Conservation (phyloP, 257 asterid species). For the Solanum etuberosum region DNA sequence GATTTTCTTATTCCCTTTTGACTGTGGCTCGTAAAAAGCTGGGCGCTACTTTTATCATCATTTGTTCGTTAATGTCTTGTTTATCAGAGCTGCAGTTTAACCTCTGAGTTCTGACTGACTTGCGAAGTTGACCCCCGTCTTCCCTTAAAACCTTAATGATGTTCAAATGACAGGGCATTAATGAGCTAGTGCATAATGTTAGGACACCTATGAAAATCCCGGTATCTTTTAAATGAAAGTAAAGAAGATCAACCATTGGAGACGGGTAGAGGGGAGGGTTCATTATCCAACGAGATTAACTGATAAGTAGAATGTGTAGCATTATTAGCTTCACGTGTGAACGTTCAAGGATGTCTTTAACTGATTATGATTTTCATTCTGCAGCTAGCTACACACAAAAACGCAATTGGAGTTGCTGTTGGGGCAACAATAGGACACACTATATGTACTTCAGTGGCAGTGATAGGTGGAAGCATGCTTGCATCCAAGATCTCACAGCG, state of each 20-base stretch:
- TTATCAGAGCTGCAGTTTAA: neutral
- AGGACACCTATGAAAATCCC: neutral
- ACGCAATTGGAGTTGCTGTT: conserved; percentile 79
- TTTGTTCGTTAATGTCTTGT: neutral
- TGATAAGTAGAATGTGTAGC: neutral
- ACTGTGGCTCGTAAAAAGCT: neutral
- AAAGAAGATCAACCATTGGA: neutral
- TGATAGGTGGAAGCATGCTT: conserved; percentile 92
- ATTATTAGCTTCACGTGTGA: neutral
- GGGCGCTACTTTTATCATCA: neutral
- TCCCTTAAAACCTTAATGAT: neutral
- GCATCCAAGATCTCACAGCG: conserved; percentile 97
- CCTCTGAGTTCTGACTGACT: neutral
- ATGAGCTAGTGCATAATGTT: neutral
- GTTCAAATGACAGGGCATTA: neutral
- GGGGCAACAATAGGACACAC: conserved; percentile 88
- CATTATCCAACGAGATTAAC: neutral
- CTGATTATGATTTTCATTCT: neutral
- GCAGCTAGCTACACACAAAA: conserved; percentile 94
- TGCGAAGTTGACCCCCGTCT: neutral
- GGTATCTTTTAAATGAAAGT: neutral
- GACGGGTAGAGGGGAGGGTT: neutral
- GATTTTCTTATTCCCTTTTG: conserved; percentile 8
- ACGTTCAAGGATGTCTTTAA: neutral
- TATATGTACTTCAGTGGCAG: conserved; percentile 85